Evolutionary conservation across 2,329 filamentous ascomycete genomes (phyloP).

Genomic region (Cladosporium cucumerinum): DNA sequence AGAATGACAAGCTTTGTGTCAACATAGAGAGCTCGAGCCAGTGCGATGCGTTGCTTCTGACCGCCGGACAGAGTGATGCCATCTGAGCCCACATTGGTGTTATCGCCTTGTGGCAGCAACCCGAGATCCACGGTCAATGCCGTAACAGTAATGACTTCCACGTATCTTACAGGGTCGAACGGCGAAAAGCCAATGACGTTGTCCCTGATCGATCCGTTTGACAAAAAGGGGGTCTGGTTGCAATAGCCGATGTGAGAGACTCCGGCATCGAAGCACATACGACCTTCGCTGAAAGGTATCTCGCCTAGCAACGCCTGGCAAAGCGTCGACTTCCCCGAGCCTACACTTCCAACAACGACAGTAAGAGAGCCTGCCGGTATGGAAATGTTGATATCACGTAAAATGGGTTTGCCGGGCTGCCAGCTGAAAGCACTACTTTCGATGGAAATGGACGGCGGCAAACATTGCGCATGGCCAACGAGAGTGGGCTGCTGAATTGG

Average conservation of each 20-base stretch:
- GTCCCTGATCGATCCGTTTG: slow-evolving; percentile 35
- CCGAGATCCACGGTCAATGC: neutral
- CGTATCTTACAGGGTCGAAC: slow-evolving; percentile 45
- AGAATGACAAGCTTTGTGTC: slow-evolving; percentile 47
- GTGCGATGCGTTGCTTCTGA: slow-evolving; percentile 43
- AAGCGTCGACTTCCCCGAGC: neutral
- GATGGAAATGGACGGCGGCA: neutral
- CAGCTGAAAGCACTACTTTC: neutral
- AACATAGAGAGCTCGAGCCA: slow-evolving; percentile 47
- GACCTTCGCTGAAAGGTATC: neutral
- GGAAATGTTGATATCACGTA: neutral
- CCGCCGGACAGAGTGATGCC: slow-evolving; percentile 37
- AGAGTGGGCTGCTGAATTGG: neutral
- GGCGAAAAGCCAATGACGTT: slow-evolving; percentile 36
- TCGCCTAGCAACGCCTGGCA: neutral
- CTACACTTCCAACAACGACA: neutral
- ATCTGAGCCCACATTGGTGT: neutral
- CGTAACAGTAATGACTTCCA: neutral
- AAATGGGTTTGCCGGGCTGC: neutral
- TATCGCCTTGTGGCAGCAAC: neutral
- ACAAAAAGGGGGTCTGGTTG: neutral
- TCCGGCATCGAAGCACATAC: neutral
- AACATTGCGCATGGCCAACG: neutral
- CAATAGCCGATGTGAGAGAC: neutral
- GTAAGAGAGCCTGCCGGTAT: neutral